Percentiles rank a stretch among this genome's conserved stretches.
phyloP scores from a whole-genome alignment of 2,329 filamentous ascomycete species.

The Magnaporthiopsis incrustans region DNA sequence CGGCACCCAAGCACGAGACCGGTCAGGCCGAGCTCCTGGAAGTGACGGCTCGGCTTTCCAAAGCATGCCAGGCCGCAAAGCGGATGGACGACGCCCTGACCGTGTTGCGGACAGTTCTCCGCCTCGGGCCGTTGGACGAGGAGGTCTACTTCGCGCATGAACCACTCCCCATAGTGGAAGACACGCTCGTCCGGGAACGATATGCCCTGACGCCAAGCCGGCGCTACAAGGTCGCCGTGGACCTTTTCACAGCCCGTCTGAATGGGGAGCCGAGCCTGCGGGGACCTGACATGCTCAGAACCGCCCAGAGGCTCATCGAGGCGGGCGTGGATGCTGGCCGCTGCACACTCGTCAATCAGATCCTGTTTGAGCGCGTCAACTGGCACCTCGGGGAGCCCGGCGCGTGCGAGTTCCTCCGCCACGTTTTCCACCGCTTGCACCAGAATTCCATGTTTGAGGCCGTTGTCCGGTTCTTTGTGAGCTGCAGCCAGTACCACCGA shows the following conservation, averaged over 20 bases:
- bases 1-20: background rate
- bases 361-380: conserved; percentile 3
- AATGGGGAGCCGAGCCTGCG: background rate
- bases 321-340: background rate
- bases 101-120: conserved; percentile 21
- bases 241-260: conserved; percentile 10
- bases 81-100: conserved; percentile 23
- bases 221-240: conserved; percentile 1
- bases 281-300: background rate
- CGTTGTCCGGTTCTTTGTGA: conserved; percentile 26
- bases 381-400: conserved; percentile 3
- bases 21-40: conserved; percentile 13
- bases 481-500: background rate
- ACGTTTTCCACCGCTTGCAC: conserved; percentile 24
- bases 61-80: conserved; percentile 22
- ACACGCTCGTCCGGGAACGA: conserved; percentile 14
- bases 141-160: conserved; percentile 26
- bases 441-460: conserved; percentile 20
- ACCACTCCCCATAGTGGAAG: conserved; percentile 26
- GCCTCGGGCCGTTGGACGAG: conserved; percentile 22
- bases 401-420: conserved; percentile 19
- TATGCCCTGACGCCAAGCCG: background rate
- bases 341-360: background rate
- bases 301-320: conserved; percentile 1
- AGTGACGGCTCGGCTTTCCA: conserved; percentile 22